Evolutionary conservation across 768 basidiomycete genomes (phyloP).

Genomic region (Galerina marginata): DNA sequence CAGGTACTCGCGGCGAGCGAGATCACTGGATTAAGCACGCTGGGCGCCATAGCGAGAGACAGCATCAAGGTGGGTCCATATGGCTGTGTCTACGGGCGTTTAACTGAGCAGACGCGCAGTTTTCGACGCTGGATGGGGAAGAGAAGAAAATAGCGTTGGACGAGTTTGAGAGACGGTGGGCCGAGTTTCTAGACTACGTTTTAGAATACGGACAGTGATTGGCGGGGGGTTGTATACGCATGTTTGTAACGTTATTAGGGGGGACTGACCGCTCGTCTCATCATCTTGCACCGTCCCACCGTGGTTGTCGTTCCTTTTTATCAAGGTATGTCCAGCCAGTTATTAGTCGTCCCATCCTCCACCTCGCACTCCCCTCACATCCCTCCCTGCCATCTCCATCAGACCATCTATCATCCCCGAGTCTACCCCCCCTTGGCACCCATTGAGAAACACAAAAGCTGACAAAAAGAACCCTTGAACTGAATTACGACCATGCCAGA

Average conservation of each 20-base stretch:
- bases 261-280: constrained; percentile 14
- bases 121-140: constrained; percentile 52
- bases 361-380: constrained; percentile 67
- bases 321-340: constrained; percentile 35
- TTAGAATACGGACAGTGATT: constrained; percentile 12
- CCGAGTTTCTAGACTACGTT: constrained; percentile 44
- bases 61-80: constrained; percentile 56
- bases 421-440: constrained; percentile 44
- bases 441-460: constrained; percentile 31
- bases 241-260: constrained; percentile 32
- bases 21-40: constrained; percentile 63
- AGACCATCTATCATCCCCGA: constrained; percentile 50
- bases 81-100: not conserved
- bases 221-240: constrained; percentile 25
- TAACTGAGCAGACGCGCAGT: constrained; percentile 34
- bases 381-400: constrained; percentile 56
- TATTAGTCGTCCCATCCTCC: constrained; percentile 38
- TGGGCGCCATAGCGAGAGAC: constrained; percentile 67
- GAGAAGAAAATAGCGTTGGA: constrained; percentile 51
- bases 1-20: constrained; percentile 75
- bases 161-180: constrained; percentile 56
- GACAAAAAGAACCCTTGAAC: constrained; percentile 37
- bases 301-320: constrained; percentile 5
- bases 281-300: constrained; percentile 14
- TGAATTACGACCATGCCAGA: constrained; percentile 82